Base-by-base conservation (phyloP, 345 rosid species). In the Salix udensis region DNA sequence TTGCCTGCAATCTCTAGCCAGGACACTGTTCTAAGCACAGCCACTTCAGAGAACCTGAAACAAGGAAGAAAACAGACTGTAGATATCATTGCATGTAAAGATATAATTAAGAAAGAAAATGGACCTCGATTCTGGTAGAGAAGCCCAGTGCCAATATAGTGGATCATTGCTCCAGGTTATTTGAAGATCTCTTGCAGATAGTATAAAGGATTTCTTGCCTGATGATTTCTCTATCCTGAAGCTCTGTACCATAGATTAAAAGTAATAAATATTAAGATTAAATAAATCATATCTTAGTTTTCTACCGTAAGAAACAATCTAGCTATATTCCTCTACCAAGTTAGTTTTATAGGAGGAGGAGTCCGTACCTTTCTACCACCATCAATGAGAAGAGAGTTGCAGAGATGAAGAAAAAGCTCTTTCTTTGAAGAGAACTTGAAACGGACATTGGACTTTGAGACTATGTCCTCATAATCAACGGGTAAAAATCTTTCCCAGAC, bases 151-250 rank as follows among this genome's bases (percentile, higher is more conserved):
- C 97, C 97, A 94, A 61, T 79, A 65, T 62, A 78, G 70, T 14
- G 91, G 80, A 65, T 87, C 83, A 72, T 80, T 60, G 68, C 90
- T 83, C 85, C 86, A 77, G 4, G 87, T 77, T 68, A 94, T 92
- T 0, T 86, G 78, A 72, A 92, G 88, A 74, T 88, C 89, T 79
- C 91, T 91, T 34, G 98, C 91, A 5, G 97, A 92, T 53, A 94
- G 66, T 34, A 83, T 23, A 55, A 81, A 91, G 0, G 86, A 87
- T 36, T 79, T 83, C 79, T 70, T 89, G n/a, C 94, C 96, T 4
- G 88, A 79, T 23, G 82, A 80, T 84, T 78, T 89, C 77, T 92
- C 91, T 73, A 92, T 30, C 74, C 80, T 84, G 86, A 90, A 87
- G 65, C 87, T 83, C 96, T 94, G 86, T 60, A 39, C 50, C 71